phyloP scores from a whole-genome alignment of 2,329 filamentous ascomycete genomes.

The Juglanconis sp. region DNA sequence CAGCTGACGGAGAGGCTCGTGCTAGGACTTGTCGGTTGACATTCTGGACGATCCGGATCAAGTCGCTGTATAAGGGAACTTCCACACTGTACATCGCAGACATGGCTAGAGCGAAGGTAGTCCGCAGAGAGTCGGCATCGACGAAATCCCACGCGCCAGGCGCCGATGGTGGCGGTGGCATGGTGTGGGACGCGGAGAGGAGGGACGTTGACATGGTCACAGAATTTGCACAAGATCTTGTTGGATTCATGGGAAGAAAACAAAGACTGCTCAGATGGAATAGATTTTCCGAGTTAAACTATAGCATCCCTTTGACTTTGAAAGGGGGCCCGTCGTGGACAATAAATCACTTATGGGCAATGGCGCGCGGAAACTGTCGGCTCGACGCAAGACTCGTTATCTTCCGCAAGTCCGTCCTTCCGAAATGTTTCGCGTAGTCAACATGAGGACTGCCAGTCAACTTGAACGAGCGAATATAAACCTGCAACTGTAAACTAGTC shows the following conservation, averaged over 20 bases:
- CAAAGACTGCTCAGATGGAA: not conserved
- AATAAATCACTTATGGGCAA: not conserved
- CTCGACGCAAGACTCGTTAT: not conserved
- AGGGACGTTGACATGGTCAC: not conserved
- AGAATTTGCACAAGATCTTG: not conserved
- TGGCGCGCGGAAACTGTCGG: not conserved
- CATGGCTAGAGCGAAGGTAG: slow-evolving; percentile 16
- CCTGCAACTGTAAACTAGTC: too few relatives aligned
- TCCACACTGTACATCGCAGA: slow-evolving; percentile 22
- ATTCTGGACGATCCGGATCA: slow-evolving; percentile 18
- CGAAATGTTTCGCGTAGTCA: not conserved
- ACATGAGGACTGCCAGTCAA: not conserved
- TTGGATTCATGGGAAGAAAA: not conserved
- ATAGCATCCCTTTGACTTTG: too few relatives aligned
- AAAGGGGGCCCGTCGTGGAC: too few relatives aligned
- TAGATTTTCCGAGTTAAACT: not conserved
- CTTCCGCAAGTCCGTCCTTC: not conserved
- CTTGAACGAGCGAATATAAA: too few relatives aligned
- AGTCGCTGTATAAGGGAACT: slow-evolving; percentile 21
- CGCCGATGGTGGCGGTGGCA: not conserved
- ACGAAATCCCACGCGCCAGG: not conserved
- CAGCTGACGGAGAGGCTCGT: not conserved
- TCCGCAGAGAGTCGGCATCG: slow-evolving; percentile 2
- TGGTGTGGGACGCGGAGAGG: not conserved
- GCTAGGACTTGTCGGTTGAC: slow-evolving; percentile 3